Conservation (phyloP, 805 yeast species). For the Metschnikowia lochheadii region DNA sequence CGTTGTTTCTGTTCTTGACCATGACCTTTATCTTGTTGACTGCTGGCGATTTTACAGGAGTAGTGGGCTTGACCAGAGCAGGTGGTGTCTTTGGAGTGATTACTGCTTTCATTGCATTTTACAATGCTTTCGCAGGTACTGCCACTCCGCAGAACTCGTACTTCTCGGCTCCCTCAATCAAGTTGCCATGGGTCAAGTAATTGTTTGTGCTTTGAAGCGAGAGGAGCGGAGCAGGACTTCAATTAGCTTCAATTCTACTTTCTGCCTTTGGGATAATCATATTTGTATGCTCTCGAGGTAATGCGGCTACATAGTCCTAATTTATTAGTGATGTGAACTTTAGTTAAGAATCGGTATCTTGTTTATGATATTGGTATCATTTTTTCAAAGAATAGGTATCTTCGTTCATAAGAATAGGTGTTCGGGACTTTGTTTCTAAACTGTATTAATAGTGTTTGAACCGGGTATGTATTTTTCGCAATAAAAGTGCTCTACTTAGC, state of each 20-base stretch:
- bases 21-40: constrained; percentile 36
- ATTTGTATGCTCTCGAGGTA: not conserved
- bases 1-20: constrained; percentile 28
- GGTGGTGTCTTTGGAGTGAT: constrained; percentile 43
- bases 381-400: too few species aligned
- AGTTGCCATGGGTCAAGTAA: constrained; percentile 19
- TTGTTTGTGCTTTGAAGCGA: not conserved
- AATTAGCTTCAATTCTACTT: not conserved
- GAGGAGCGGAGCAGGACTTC: not conserved
- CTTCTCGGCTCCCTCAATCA: constrained; percentile 27
- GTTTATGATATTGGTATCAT: too few species aligned
- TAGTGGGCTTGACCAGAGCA: constrained; percentile 27
- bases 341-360: too few species aligned
- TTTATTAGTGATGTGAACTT: not conserved
- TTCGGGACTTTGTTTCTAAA: too few species aligned
- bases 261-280: not conserved
- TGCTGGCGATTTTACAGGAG: constrained; percentile 30
- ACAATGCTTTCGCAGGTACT: constrained; percentile 39
- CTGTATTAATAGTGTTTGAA: too few species aligned
- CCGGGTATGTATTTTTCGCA: too few species aligned
- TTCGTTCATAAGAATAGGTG: too few species aligned
- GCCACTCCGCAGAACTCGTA: constrained; percentile 35
- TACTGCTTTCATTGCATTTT: constrained; percentile 37
- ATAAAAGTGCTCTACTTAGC: too few species aligned
- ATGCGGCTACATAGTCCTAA: not conserved